Conservation (phyloP, 495 filamentous ascomycete genomes). For the Hypoxylon lenormandii region DNA sequence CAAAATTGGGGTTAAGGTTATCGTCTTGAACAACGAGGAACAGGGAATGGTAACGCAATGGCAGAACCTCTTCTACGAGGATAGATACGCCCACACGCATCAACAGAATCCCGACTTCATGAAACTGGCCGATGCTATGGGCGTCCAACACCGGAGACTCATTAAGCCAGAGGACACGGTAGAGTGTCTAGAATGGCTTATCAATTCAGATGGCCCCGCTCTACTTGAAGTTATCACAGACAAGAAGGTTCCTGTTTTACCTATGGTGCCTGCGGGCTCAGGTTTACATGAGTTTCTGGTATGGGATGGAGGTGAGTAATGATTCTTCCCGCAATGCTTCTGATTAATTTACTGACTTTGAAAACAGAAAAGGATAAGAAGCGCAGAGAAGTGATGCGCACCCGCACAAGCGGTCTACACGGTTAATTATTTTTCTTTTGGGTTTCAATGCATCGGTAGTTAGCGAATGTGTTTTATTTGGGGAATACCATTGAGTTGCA, state of each 20-base stretch:
- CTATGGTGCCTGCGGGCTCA: conserved; percentile 91
- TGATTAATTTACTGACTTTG: conserved; percentile 51
- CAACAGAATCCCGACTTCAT: conserved; percentile 89
- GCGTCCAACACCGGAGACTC: conserved; percentile 74
- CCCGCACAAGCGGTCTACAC: conserved; percentile 71
- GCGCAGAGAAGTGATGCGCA: conserved; percentile 76
- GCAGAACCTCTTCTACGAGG: conserved; percentile 92
- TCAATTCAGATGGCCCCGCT: conserved; percentile 82
- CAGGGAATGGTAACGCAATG: conserved; percentile 98
- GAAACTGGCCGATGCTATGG: conserved; percentile 86
- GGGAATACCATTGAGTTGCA: conserved; percentile 26
- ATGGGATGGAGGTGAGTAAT: conserved; percentile 79
- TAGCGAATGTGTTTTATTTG: conserved; percentile 34
- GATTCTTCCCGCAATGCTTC: background rate
- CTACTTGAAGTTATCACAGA: conserved; percentile 73
- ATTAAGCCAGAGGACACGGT: conserved; percentile 77
- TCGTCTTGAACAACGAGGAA: conserved; percentile 95
- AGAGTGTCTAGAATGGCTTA: conserved; percentile 85
- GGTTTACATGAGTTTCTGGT: conserved; percentile 93
- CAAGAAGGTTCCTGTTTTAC: conserved; percentile 97
- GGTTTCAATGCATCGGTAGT: conserved; percentile 36
- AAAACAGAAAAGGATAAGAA: conserved; percentile 76
- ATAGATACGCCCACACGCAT: conserved; percentile 91
- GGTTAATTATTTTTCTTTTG: conserved; percentile 45
- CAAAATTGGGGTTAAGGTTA: conserved; percentile 90